A percentile compares a stretch with the other conserved stretches of the same genome.
These are phyloP conservation scores for Thelonectria blattea DNA, from an alignment of 2,329 filamentous ascomycete genomes.

Conservation along the genomic window DNA sequence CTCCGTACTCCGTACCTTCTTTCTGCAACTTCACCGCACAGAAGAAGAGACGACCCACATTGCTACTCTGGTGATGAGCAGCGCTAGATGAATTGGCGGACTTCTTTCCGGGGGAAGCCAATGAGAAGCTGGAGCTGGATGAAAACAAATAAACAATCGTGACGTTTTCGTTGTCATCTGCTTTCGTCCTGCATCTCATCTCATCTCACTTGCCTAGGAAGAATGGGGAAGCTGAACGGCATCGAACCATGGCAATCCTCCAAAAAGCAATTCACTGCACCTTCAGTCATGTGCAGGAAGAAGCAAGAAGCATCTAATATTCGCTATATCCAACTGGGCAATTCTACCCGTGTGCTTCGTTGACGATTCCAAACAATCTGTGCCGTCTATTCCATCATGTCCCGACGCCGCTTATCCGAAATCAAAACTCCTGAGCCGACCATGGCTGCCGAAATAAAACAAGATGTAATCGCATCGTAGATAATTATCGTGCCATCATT, in stretches of 20 bases:
- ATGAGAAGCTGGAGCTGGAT: slow-evolving; percentile 1
- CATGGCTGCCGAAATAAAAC: not conserved
- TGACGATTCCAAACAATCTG: not conserved
- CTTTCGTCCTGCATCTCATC: not conserved
- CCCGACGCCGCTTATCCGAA: slow-evolving; percentile 15
- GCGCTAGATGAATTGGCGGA: slow-evolving; percentile 17
- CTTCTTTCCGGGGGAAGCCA: slow-evolving; percentile 21
- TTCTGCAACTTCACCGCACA: too few relatives aligned
- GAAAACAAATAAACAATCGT: not conserved
- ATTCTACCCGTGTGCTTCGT: not conserved
- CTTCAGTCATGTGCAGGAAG: not conserved
- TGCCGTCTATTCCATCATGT: slow-evolving; percentile 4
- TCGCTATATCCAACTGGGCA: slow-evolving; percentile 13
- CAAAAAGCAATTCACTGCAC: slow-evolving; percentile 6
- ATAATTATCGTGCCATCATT: slow-evolving; percentile 12
- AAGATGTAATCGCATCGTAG: not conserved
- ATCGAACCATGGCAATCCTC: not conserved
- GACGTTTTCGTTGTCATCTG: not conserved
- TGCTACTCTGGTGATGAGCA: not conserved
- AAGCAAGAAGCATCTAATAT: slow-evolving; percentile 3
- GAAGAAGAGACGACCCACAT: slow-evolving; percentile 10
- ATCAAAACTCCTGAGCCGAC: not conserved
- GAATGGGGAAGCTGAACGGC: slow-evolving; percentile 5
- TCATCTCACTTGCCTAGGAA: not conserved
- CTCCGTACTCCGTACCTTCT: not conserved